These are phyloP conservation scores for Solanum piurae DNA, from an alignment of 257 asterid genomes.

Conservation along the genomic window DNA sequence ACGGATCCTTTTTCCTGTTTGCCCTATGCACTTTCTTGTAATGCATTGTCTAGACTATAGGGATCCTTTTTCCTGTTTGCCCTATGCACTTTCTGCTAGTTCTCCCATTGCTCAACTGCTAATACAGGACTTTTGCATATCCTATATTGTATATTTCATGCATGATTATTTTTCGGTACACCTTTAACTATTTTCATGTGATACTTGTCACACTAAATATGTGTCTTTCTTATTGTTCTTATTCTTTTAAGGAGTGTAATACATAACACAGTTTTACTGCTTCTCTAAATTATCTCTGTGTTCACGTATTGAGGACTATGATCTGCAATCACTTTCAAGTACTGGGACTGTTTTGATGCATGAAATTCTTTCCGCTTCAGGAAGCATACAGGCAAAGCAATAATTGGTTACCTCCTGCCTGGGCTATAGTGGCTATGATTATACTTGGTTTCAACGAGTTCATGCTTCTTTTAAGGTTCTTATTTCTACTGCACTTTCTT, in stretches of 20 bases:
- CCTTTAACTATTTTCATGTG: background rate
- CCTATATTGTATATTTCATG: background rate
- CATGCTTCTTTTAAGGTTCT: conserved; percentile 54
- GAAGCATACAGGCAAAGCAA: conserved; percentile 35
- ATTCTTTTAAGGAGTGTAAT: background rate
- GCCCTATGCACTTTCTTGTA: background rate
- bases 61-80: background rate
- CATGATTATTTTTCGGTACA: background rate
- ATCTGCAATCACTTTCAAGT: background rate
- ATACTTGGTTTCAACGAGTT: conserved; percentile 60
- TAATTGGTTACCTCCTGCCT: conserved; percentile 58
- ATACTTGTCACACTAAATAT: background rate
- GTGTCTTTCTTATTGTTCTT: background rate
- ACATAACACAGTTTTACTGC: background rate
- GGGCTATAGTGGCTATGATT: conserved; percentile 51
- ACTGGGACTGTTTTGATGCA: background rate
- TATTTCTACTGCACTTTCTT: background rate
- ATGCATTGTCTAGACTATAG: background rate
- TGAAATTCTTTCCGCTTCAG: conserved; percentile 16
- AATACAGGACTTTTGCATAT: background rate
- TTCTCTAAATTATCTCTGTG: background rate
- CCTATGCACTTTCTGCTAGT: background rate
- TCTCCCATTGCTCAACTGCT: background rate
- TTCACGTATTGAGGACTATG: background rate
- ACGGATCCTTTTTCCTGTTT: background rate